A percentile compares a stretch with the other conserved stretches of the same genome.
Conservation (phyloP, 2,329 filamentous ascomycete genomes). For the Nothopassalora personata region DNA sequence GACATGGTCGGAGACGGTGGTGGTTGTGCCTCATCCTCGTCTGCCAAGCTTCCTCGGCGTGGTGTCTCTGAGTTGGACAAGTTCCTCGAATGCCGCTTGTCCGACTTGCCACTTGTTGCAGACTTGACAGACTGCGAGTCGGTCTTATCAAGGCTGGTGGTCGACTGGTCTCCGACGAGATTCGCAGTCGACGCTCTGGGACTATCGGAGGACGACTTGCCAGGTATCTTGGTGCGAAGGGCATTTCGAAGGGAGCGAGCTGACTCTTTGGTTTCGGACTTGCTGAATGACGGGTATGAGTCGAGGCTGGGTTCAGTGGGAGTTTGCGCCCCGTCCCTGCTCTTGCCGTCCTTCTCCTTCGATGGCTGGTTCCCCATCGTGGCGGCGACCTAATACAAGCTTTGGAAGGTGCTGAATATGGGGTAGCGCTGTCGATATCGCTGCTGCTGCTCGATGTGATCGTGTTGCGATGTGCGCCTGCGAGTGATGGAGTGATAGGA, state of each 20-base stretch:
- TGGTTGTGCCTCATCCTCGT: slow-evolving; percentile 36
- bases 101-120: slow-evolving; percentile 50
- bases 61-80: slow-evolving; percentile 29
- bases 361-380: slow-evolving; percentile 74
- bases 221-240: slow-evolving; percentile 84
- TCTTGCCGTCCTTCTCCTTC: slow-evolving; percentile 44
- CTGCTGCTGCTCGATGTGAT: neutral
- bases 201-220: slow-evolving; percentile 63
- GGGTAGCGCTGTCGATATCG: neutral
- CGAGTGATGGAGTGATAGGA: slow-evolving; percentile 4
- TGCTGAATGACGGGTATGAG: slow-evolving; percentile 86
- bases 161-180: slow-evolving; percentile 49
- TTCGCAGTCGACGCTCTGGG: slow-evolving; percentile 67
- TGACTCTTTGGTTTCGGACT: slow-evolving; percentile 89
- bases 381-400: neutral
- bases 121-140: slow-evolving; percentile 74
- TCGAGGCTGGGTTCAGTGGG: slow-evolving; percentile 60
- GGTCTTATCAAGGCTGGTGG: slow-evolving; percentile 53
- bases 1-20: slow-evolving; percentile 88
- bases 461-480: neutral
- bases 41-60: slow-evolving; percentile 31
- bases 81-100: slow-evolving; percentile 27
- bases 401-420: neutral
- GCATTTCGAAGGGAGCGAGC: slow-evolving; percentile 75
- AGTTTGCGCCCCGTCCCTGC: slow-evolving; percentile 39